Evolutionary conservation across 2,329 filamentous ascomycete genomes (phyloP), one percentile per base, ranked within the genome.

Genomic region (Aspergillus thermomutatus): DNA sequence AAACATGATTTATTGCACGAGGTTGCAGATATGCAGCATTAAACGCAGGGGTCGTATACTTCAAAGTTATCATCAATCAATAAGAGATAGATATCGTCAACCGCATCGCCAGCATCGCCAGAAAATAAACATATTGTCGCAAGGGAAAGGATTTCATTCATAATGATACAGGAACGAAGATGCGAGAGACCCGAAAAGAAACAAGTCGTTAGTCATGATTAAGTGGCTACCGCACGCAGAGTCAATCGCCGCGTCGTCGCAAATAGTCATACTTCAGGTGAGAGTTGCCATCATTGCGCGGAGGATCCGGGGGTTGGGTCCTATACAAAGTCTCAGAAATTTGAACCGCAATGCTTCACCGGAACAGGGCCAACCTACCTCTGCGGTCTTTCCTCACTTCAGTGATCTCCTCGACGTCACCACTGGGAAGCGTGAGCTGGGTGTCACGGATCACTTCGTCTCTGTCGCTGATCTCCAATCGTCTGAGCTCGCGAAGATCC

Each of bases 381-480:
- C 90, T 94, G 82, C 88, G 88, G 79, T 97, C 91, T 81, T 89
- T 91, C 78, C 91, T 89, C 67, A 96, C 86, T 60, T 80, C 76
- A 4, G 78, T 67, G 5, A 87, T 75, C 57, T 86, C 83, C 51
- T 81, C 76, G 41, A 75, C 73, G 65, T 80, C 67, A 65, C 78
- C 62, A 41, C 66, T 60, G 34, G 69, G 60, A 45, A 72, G 70
- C 58, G 75, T 69, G 19, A 73, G 66, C 40, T 72, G 61, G n/a
- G 68, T 71, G 21, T 69, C 63, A 21, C 64, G 66, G 46, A 71
- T 67, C 47, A 71, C 61, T 23, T 74, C 70, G 48, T 73, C 68
- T 26, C 71, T 68, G 27, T 71, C 69, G 10, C 69, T 68, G 47
- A 83, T 79, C 70, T 87, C 85, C 19, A 84, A 76, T 56, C 81